Conservation (phyloP, 1,139 yeast genomes). For the Candida labiduridarum region DNA sequence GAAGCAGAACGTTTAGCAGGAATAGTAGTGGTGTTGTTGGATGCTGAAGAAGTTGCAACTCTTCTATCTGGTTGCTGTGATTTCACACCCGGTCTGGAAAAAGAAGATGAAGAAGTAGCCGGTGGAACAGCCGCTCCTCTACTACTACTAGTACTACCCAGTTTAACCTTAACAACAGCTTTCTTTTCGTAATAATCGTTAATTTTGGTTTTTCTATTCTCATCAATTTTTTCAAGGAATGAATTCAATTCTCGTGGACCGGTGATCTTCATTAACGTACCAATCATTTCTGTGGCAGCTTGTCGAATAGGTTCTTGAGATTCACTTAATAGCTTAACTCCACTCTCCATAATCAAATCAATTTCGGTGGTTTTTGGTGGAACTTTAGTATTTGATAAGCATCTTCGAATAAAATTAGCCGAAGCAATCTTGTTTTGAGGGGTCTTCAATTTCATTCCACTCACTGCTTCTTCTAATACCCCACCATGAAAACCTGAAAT, state of each 20-base stretch:
- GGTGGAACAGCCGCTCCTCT: constrained; percentile 4
- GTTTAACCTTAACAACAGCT: constrained; percentile 54
- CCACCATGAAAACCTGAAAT: constrained; percentile 52
- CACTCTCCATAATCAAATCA: constrained; percentile 56
- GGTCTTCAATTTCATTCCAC: constrained; percentile 70
- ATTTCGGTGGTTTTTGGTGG: constrained; percentile 58
- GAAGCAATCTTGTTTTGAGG: constrained; percentile 82
- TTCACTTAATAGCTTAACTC: constrained; percentile 69
- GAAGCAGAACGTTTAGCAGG: constrained; percentile 70
- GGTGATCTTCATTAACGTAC: constrained; percentile 77
- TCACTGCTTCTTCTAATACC: constrained; percentile 61
- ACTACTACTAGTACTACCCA: constrained; percentile 2
- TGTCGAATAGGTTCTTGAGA: constrained; percentile 85
- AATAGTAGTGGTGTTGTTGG: constrained; percentile 51
- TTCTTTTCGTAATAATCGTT: constrained; percentile 52
- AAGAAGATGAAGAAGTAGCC: constrained; percentile 9
- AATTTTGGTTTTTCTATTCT: constrained; percentile 69
- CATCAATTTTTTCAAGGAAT: constrained; percentile 71
- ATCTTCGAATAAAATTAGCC: constrained; percentile 63
- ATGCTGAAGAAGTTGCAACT: constrained; percentile 3
- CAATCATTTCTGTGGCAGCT: constrained; percentile 77
- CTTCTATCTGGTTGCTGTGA: constrained; percentile 6
- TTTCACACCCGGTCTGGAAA: constrained; percentile 15
- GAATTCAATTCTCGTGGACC: constrained; percentile 71
- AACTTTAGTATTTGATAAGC: constrained; percentile 53